A percentile compares a stretch with the other conserved stretches of the same genome.
These are phyloP conservation scores for Symbiodinium pilosum DNA, from an alignment of 73 alveolate genomes.

Conservation along the genomic window DNA sequence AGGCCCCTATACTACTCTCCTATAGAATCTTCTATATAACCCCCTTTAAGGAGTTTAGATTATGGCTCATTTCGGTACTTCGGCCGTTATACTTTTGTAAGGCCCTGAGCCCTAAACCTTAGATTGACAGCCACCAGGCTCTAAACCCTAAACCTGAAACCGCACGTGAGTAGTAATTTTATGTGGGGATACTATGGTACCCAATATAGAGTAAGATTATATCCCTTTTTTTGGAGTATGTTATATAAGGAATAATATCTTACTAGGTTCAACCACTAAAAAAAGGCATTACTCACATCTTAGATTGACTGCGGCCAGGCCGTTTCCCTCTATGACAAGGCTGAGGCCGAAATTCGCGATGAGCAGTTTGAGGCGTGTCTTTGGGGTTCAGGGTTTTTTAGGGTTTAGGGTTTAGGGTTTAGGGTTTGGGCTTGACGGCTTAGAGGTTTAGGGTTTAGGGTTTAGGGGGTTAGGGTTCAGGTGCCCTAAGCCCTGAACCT, in stretches of 20 bases:
- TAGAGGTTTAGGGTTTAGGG: no score
- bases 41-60: no score
- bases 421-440: not conserved
- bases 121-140: not conserved
- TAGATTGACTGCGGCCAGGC: conserved; percentile 22
- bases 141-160: not conserved
- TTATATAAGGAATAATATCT: no score
- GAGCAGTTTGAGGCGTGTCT: conserved; percentile 48
- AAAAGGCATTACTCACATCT: no score
- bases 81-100: not conserved
- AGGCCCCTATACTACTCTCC: not conserved
- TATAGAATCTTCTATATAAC: no score
- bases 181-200: no score
- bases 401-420: not conserved
- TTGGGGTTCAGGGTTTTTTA: not conserved
- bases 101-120: not conserved
- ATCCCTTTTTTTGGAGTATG: no score
- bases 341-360: conserved; percentile 70
- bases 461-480: no score
- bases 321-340: conserved; percentile 37
- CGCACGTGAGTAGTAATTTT: no score
- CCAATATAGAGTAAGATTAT: no score
- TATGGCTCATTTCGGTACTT: not conserved
- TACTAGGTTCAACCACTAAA: no score
- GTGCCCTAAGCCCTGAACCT: no score